These are phyloP conservation scores for Coemansia sp. DNA, from an alignment of 192 early-diverging fungal genomes.

Conservation along the genomic window DNA sequence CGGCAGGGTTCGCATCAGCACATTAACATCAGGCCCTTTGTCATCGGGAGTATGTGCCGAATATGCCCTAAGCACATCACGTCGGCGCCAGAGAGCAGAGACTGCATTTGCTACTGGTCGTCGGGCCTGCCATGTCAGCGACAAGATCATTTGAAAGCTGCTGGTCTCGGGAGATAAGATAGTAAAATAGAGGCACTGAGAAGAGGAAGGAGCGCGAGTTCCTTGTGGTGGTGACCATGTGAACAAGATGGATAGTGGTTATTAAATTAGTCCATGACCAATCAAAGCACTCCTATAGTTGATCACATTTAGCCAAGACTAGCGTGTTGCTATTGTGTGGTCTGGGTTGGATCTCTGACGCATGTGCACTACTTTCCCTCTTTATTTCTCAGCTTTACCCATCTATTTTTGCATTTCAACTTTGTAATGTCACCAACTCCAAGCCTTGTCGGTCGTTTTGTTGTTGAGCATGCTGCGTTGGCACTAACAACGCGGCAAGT, in stretches of 20 bases:
- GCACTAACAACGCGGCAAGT: slow-evolving; percentile 18
- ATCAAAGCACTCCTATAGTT: no score
- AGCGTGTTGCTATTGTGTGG: background rate
- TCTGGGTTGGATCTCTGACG: background rate
- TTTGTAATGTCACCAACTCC: slow-evolving; percentile 14
- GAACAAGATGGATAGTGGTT: no score
- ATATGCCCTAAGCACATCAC: background rate
- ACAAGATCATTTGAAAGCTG: background rate
- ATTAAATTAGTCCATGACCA: no score
- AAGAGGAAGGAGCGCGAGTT: no score
- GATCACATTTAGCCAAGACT: no score
- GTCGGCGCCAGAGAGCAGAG: background rate
- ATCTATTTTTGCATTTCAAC: background rate
- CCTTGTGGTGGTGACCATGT: no score
- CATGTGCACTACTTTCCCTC: background rate
- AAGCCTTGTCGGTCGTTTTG: background rate
- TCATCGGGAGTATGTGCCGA: background rate
- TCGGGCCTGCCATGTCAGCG: background rate
- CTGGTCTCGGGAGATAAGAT: background rate
- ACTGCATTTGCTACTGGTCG: background rate
- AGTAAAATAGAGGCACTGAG: background rate
- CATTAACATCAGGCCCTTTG: slow-evolving; percentile 24
- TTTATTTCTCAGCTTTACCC: background rate
- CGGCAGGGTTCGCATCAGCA: slow-evolving; percentile 37
- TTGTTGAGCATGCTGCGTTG: slow-evolving; percentile 1